Evolutionary conservation across 441 rosid genomes (phyloP), one percentile per base, ranked within the genome.

Genomic region (Bruguiera hainesii): DNA sequence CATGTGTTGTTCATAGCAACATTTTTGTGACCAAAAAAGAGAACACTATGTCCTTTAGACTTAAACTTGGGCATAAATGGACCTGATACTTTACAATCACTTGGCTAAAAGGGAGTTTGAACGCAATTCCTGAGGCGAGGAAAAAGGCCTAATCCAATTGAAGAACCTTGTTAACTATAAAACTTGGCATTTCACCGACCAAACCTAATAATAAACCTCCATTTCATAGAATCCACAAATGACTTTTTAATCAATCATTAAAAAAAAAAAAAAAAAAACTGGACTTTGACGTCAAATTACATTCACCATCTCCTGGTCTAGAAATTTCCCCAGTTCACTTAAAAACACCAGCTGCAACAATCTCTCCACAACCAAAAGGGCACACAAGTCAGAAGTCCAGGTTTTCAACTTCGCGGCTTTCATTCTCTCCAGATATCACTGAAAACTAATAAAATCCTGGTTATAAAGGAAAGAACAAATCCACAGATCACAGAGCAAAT

Each of bases 261-360:
- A 52, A 19, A 19, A 7, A 50, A n/a, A 50, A 50, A 8, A 58
- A 19, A 37, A 5, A n/a, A 49, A 59, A 58, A 29, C 37, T 8
- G 7, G 23, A 4, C 33, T 64, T 64, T 21, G 26, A 50, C 7
- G 0, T 20, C 35, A 21, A 57, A 52, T 15, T 39, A 18, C 11
- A 30, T 39, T 26, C 37, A 39, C 18, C 56, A 21, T 39, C 37
- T 57, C 61, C 56, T 50, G 39, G 65, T 56, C 70, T 60, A 65
- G 6, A 71, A 59, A 26, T 28, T 60, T 60, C 52, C 37, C 11
- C 37, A 7, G 56, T 29, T 71, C 68, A 26, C 63, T 58, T 11
- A 59, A 52, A 26, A 33, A 39, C n/a, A 37, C 25, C 9, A 33
- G 62, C 56, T 31, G 26, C 57, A 9, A 29, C 46, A 9, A 10